A percentile compares a stretch with the other conserved stretches of the same genome.
Conservation (phyloP, 2,329 filamentous ascomycete genomes). For the Neofusicoccum umdonicola region DNA sequence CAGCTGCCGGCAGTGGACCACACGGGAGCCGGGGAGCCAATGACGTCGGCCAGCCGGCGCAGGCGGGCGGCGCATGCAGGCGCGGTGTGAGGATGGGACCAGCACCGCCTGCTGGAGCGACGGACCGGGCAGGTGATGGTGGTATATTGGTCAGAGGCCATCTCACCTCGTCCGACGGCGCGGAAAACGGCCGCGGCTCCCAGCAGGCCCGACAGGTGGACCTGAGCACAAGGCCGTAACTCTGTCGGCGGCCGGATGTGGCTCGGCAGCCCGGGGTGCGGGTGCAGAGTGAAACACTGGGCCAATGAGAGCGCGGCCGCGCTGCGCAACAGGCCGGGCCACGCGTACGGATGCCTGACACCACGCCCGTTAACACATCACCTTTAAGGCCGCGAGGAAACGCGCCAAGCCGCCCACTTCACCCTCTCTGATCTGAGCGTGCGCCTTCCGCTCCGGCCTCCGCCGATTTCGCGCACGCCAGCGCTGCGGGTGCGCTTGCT, state of each 20-base stretch:
- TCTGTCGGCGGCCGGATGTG: background rate
- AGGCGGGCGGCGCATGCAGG: background rate
- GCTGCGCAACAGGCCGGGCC: background rate
- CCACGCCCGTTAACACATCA: no score
- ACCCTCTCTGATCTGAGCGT: no score
- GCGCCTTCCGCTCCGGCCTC: no score
- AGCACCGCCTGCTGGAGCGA: background rate
- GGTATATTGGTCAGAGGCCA: background rate
- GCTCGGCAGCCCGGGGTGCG: background rate
- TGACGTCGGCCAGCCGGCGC: background rate
- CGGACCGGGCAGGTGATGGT: background rate
- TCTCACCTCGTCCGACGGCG: no score
- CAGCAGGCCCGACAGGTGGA: background rate
- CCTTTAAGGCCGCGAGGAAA: no score
- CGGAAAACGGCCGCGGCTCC: background rate
- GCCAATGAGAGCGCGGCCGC: background rate
- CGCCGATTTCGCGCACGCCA: no score
- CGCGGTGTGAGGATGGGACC: background rate
- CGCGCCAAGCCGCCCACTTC: no score
- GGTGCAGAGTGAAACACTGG: background rate
- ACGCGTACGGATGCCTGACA: constrained; percentile 12
- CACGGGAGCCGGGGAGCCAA: background rate
- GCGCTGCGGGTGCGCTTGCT: no score
- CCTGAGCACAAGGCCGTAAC: background rate
- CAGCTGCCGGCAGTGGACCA: constrained; percentile 1